Conservation (phyloP, 345 rosid genomes). For the Raphanus raphanistrum region DNA sequence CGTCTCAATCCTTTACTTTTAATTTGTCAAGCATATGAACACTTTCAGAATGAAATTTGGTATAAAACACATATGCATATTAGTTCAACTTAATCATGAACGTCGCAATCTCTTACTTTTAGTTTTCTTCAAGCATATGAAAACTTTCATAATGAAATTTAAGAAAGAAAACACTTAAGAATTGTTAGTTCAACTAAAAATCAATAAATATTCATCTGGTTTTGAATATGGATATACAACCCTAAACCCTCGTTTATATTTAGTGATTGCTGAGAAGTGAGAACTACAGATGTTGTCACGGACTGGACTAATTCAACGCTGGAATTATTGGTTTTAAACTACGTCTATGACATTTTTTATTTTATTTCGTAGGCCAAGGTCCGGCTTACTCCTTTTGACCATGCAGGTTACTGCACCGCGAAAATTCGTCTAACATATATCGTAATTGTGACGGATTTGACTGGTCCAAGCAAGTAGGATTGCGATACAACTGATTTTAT, state of each 20-base stretch:
- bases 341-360: neutral
- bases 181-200: neutral
- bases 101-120: conserved; percentile 32
- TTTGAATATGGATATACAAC: conserved; percentile 23
- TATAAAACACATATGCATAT: neutral
- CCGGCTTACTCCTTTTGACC: conserved; percentile 9
- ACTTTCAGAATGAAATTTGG: neutral
- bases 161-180: neutral
- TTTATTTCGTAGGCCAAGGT: neutral
- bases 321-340: conserved; percentile 5
- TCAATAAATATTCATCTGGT: neutral
- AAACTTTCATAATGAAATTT: neutral
- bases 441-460: conserved; percentile 7
- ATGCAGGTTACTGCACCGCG: neutral
- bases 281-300: conserved; percentile 8
- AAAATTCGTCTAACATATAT: neutral
- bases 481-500: neutral
- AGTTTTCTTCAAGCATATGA: conserved; percentile 3
- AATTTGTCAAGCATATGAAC: neutral
- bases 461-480: neutral
- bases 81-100: conserved; percentile 4
- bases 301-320: neutral
- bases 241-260: neutral
- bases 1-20: conserved; percentile 34
- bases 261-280: neutral